Evolutionary conservation across 768 basidiomycete genomes (phyloP).

Genomic region (Agrocybe praecox): DNA sequence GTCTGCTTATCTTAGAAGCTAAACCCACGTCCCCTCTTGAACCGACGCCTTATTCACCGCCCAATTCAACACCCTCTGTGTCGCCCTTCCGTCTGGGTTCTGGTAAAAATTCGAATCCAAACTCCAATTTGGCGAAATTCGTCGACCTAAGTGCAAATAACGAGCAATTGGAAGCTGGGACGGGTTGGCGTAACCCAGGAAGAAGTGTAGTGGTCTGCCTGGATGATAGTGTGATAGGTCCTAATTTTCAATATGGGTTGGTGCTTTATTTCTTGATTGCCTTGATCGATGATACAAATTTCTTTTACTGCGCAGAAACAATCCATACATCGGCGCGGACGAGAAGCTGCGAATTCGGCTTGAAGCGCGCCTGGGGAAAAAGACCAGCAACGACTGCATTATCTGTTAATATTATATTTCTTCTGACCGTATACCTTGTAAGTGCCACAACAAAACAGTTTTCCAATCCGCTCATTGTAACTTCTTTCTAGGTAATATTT

Average conservation of each 20-base stretch:
- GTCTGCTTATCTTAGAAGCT: slow-evolving; percentile 33
- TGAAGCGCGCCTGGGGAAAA: slow-evolving; percentile 44
- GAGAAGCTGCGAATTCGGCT: slow-evolving; percentile 46
- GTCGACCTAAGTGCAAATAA: slow-evolving; percentile 37
- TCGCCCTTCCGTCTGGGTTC: not conserved
- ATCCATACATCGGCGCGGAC: slow-evolving; percentile 47
- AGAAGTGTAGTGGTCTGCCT: slow-evolving; percentile 40
- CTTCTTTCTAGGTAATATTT: not conserved
- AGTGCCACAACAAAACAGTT: not conserved
- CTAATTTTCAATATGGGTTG: slow-evolving; percentile 56
- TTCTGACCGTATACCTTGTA: not conserved
- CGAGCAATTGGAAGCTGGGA: slow-evolving; percentile 31
- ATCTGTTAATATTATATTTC: slow-evolving; percentile 34
- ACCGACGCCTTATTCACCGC: slow-evolving; percentile 3
- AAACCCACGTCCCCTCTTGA: slow-evolving; percentile 3
- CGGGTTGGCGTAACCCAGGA: slow-evolving; percentile 8
- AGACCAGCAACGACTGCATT: slow-evolving; percentile 42
- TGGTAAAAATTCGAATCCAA: slow-evolving; percentile 2
- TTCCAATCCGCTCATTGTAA: no score
- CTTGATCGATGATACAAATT: not conserved
- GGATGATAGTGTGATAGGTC: slow-evolving; percentile 40
- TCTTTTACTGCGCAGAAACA: slow-evolving; percentile 33
- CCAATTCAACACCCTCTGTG: slow-evolving; percentile 2
- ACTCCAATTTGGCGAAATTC: slow-evolving; percentile 34
- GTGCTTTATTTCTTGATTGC: slow-evolving; percentile 20